Evolutionary conservation across 306 rosid species (phyloP).

Genomic region (Arachis stenosperma): DNA sequence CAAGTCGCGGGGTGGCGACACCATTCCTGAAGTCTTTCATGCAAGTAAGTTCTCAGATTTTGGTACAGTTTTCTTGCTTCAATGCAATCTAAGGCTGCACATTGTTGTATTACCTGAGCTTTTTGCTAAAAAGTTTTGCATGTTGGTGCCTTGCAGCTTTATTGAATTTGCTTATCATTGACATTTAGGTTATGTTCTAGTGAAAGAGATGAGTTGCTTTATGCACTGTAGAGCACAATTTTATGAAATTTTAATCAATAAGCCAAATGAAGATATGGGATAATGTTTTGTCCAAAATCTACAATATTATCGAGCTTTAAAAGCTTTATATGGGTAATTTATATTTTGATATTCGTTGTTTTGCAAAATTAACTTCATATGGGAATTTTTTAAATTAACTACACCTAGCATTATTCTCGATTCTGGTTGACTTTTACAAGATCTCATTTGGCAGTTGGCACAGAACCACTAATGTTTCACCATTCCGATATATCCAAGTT

Average conservation of each 20-base stretch:
- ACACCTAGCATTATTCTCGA: neutral
- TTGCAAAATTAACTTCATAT: constrained; percentile 21
- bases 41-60: constrained; percentile 64
- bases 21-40: constrained; percentile 92
- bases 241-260: constrained; percentile 7
- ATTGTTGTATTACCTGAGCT: neutral
- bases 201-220: neutral
- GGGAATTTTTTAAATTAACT: neutral
- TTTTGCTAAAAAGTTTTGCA: neutral
- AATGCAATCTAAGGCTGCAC: constrained; percentile 27
- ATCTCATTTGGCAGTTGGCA: constrained; percentile 21
- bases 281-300: neutral
- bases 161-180: neutral
- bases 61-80: constrained; percentile 12
- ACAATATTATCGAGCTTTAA: neutral
- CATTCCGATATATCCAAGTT: constrained; percentile 8
- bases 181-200: constrained; percentile 18
- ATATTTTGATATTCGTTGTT: neutral
- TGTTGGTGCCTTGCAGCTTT: neutral
- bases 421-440: neutral
- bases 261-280: constrained; percentile 24
- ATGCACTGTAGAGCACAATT: constrained; percentile 24
- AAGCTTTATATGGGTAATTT: constrained; percentile 18
- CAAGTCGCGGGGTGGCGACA: constrained; percentile 88
- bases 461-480: constrained; percentile 16